These are phyloP conservation scores for Colletotrichum spinosum DNA, from an alignment of 2,329 filamentous ascomycete genomes.

Conservation along the genomic window DNA sequence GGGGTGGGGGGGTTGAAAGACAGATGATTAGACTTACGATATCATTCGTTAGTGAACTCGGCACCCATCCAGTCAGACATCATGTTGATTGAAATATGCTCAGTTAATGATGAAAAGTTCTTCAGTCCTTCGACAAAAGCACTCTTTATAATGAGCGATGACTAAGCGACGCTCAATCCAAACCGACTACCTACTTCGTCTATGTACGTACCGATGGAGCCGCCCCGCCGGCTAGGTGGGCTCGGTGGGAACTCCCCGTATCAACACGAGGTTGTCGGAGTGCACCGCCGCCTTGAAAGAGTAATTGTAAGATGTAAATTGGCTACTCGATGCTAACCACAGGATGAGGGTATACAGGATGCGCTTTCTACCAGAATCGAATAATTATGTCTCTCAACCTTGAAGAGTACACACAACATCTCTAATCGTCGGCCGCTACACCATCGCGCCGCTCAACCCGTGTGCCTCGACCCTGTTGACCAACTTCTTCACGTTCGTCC, in stretches of 20 bases:
- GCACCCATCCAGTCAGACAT: too few relatives aligned
- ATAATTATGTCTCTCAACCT: conserved; percentile 24
- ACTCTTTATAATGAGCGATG: conserved; percentile 16
- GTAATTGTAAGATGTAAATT: conserved; percentile 10
- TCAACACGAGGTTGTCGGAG: not conserved
- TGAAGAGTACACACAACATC: conserved; percentile 42
- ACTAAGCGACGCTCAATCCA: conserved; percentile 16
- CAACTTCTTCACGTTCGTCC: conserved; percentile 92
- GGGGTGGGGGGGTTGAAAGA: conserved; percentile 47
- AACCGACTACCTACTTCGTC: not conserved
- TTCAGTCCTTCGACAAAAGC: conserved; percentile 3
- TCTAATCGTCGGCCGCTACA: conserved; percentile 35
- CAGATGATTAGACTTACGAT: conserved; percentile 37
- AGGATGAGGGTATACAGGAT: conserved; percentile 37
- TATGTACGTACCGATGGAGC: not conserved
- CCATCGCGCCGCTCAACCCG: conserved; percentile 61
- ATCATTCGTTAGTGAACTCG: conserved; percentile 9
- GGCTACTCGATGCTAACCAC: conserved; percentile 24
- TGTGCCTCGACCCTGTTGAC: conserved; percentile 78
- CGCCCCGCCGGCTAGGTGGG: not conserved
- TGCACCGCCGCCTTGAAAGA: not conserved
- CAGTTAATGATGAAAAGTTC: not conserved
- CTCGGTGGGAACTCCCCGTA: not conserved
- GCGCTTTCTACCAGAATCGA: conserved; percentile 36
- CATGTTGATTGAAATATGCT: too few relatives aligned